Evolutionary conservation across 257 asterid species (phyloP).

Genomic region (Fraxinus anomala): DNA sequence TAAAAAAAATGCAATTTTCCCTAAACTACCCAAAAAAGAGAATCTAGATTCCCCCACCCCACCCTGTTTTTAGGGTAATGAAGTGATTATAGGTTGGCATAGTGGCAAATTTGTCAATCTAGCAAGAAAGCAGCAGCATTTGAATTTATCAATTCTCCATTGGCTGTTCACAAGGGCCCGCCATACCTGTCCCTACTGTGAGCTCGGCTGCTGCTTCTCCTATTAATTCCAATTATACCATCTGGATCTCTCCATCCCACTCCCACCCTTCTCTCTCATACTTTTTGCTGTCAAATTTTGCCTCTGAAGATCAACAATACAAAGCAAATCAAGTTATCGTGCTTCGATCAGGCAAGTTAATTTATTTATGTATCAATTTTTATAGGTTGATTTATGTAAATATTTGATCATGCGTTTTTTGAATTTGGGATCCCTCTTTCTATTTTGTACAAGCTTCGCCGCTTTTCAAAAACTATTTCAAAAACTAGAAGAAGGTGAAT

Average conservation of each 20-base stretch:
- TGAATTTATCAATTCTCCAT: slow-evolving; percentile 3
- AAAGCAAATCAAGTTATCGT: slow-evolving; percentile 2
- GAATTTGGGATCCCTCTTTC: neutral
- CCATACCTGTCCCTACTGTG: slow-evolving; percentile 12
- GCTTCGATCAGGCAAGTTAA: slow-evolving; percentile 18
- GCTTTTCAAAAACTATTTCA: too few species aligned
- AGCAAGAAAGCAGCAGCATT: neutral
- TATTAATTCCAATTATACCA: slow-evolving; percentile 48
- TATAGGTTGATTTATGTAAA: neutral
- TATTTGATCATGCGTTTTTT: neutral
- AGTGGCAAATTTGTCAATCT: neutral
- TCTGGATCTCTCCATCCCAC: slow-evolving; percentile 28
- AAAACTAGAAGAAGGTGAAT: neutral
- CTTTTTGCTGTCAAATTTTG: neutral
- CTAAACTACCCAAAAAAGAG: neutral
- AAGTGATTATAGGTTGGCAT: neutral
- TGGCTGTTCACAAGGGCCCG: slow-evolving; percentile 28
- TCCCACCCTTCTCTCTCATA: slow-evolving; percentile 12
- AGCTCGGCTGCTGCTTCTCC: neutral
- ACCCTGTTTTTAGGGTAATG: neutral
- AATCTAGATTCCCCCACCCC: neutral
- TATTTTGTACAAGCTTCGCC: too few species aligned
- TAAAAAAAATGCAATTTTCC: neutral
- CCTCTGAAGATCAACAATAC: slow-evolving; percentile 10
- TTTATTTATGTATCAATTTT: neutral